Percentiles rank a stretch among this genome's conserved stretches.
Evolutionary conservation across 257 asterid species (phyloP).

Genomic region (Capsicum baccatum): DNA sequence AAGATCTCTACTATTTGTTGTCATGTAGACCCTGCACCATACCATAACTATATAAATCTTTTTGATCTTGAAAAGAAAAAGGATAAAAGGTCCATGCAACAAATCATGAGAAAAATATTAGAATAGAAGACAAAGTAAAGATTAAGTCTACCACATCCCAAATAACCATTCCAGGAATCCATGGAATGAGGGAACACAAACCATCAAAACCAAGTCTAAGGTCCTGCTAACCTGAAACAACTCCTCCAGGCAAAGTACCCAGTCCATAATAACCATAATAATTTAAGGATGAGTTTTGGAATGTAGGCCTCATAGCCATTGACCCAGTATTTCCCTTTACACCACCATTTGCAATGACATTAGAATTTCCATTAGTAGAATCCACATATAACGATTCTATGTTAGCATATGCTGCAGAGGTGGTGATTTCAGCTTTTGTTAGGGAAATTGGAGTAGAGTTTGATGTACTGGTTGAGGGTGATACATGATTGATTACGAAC

Average conservation of each 20-base stretch:
- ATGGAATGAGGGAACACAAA: constrained; percentile 58
- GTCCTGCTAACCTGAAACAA: constrained; percentile 63
- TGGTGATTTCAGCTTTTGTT: constrained; percentile 61
- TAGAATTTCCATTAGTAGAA: constrained; percentile 59
- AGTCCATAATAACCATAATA: constrained; percentile 53
- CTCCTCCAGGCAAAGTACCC: constrained; percentile 59
- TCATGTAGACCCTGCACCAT: no score
- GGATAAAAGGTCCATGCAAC: no score
- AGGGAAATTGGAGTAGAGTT: constrained; percentile 48
- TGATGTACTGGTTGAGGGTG: constrained; percentile 38
- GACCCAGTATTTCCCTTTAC: constrained; percentile 55
- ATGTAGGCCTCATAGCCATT: constrained; percentile 36
- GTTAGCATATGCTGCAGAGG: constrained; percentile 54
- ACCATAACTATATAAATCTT: no score
- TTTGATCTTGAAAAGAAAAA: no score
- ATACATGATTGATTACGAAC: no score
- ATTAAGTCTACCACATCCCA: no score
- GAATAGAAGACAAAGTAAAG: no score
- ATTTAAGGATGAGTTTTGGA: constrained; percentile 48
- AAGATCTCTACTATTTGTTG: background rate
- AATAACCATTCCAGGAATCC: constrained; percentile 48
- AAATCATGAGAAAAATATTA: no score
- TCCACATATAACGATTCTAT: constrained; percentile 58
- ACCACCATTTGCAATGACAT: constrained; percentile 54
- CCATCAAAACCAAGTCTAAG: constrained; percentile 68